phyloP scores from a whole-genome alignment of 148 eudicot species.

The Vaccinium corymbosum region DNA sequence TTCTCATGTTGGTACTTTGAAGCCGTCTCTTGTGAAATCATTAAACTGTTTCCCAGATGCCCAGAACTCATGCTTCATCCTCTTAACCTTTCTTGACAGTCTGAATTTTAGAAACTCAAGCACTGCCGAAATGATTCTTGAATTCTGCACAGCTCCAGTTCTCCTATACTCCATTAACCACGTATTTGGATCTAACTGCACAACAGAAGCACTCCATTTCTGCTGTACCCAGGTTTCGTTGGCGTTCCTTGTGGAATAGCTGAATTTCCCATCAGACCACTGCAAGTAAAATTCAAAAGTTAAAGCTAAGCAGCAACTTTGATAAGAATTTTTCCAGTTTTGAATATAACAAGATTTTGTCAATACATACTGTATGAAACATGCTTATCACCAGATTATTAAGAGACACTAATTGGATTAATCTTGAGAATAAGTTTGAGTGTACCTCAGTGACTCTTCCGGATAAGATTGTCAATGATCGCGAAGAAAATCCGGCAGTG shows the following conservation, averaged over 20 bases:
- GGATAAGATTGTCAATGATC: slow-evolving; percentile 49
- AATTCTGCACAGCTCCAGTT: slow-evolving; percentile 36
- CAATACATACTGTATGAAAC: neutral
- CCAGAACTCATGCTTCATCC: slow-evolving; percentile 51
- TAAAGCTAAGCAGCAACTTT: slow-evolving; percentile 1
- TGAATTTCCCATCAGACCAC: slow-evolving; percentile 54
- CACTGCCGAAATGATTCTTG: slow-evolving; percentile 28
- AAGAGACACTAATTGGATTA: neutral
- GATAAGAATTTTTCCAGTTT: neutral
- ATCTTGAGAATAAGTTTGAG: neutral
- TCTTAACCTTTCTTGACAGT: slow-evolving; percentile 28
- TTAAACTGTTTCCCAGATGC: slow-evolving; percentile 14
- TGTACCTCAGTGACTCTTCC: slow-evolving; percentile 72
- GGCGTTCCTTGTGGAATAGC: slow-evolving; percentile 23
- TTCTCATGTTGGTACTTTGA: slow-evolving; percentile 39
- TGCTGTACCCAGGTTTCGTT: slow-evolving; percentile 52
- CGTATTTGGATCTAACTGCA: slow-evolving; percentile 53
- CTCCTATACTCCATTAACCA: slow-evolving; percentile 66
- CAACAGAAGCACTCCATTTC: slow-evolving; percentile 63
- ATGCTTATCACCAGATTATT: neutral
- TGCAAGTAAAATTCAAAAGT: slow-evolving; percentile 18
- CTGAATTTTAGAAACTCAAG: slow-evolving; percentile 45
- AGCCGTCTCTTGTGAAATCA: slow-evolving; percentile 13
- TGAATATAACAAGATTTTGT: neutral
- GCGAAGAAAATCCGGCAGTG: slow-evolving; percentile 50